Conservation (phyloP, 73 alveolate species). For the Effrenium voratum region DNA sequence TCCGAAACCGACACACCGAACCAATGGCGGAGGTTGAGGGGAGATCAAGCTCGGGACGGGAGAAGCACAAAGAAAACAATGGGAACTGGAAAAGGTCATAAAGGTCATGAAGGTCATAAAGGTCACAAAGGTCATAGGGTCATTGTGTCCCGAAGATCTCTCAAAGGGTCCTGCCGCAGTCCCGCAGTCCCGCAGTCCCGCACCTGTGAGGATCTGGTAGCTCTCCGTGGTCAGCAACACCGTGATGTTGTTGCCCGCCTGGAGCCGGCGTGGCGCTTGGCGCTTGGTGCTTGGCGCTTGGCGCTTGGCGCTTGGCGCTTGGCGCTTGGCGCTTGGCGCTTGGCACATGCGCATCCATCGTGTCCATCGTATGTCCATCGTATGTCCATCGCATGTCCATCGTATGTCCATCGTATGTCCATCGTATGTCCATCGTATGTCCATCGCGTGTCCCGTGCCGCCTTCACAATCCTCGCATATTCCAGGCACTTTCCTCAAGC, state of each 20-base stretch:
- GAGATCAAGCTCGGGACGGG: neutral
- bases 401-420: neutral
- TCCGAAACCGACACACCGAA: too few species aligned
- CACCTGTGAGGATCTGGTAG: constrained; percentile 35
- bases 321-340: too few species aligned
- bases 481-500: neutral
- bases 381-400: too few species aligned
- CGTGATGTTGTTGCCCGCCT: constrained; percentile 15
- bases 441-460: neutral
- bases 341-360: too few species aligned
- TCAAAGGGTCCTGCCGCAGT: neutral
- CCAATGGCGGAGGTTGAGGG: too few species aligned
- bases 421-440: neutral
- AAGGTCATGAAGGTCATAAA: neutral
- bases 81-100: neutral
- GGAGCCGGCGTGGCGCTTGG: too few species aligned
- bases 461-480: constrained; percentile 17
- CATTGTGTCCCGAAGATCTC: too few species aligned
- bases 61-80: neutral
- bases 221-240: constrained; percentile 30
- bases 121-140: too few species aligned
- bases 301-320: too few species aligned
- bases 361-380: too few species aligned
- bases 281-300: too few species aligned
- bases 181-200: neutral